phyloP scores from a whole-genome alignment of 371 early-diverging fungal species.

The Caulochytrium protostelioides region DNA sequence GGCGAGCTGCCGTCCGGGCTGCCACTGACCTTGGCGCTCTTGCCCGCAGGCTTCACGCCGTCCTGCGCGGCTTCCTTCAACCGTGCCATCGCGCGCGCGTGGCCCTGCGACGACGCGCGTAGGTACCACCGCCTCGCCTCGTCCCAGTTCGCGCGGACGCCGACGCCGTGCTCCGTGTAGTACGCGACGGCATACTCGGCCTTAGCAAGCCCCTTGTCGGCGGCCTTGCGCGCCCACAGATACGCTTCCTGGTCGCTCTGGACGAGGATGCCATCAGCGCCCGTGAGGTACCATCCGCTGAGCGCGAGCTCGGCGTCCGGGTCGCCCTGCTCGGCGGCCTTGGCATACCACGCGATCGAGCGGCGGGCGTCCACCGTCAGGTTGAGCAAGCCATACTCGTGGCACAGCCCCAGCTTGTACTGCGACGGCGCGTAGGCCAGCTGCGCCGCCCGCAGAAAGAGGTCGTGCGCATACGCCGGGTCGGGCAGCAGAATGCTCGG shows the following conservation, averaged over 20 bases:
- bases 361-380: slow-evolving; percentile 68
- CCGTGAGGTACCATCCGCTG: slow-evolving; percentile 89
- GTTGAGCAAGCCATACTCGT: slow-evolving; percentile 80
- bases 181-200: slow-evolving; percentile 90
- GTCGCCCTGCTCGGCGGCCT: slow-evolving; percentile 67
- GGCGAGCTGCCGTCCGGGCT: too few relatives aligned
- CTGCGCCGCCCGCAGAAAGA: slow-evolving; percentile 75
- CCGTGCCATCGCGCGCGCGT: slow-evolving; percentile 44
- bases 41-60: too few relatives aligned
- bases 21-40: too few relatives aligned
- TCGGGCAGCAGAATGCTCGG: too few relatives aligned
- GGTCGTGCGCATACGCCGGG: slow-evolving; percentile 60
- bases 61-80: slow-evolving; percentile 11
- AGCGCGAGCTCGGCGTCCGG: slow-evolving; percentile 81
- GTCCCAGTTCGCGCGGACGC: slow-evolving; percentile 36
- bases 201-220: slow-evolving; percentile 53
- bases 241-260: slow-evolving; percentile 77
- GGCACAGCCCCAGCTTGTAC: slow-evolving; percentile 74
- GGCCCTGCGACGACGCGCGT: slow-evolving; percentile 56
- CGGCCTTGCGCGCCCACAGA: slow-evolving; percentile 66
- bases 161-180: slow-evolving; percentile 71
- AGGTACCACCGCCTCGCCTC: slow-evolving; percentile 60
- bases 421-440: slow-evolving; percentile 83
- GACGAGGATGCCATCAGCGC: slow-evolving; percentile 44
- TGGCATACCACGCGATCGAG: slow-evolving; percentile 90